Base-by-base conservation (phyloP, 768 basidiomycete species). In the Phanerodontia chrysosporium region DNA sequence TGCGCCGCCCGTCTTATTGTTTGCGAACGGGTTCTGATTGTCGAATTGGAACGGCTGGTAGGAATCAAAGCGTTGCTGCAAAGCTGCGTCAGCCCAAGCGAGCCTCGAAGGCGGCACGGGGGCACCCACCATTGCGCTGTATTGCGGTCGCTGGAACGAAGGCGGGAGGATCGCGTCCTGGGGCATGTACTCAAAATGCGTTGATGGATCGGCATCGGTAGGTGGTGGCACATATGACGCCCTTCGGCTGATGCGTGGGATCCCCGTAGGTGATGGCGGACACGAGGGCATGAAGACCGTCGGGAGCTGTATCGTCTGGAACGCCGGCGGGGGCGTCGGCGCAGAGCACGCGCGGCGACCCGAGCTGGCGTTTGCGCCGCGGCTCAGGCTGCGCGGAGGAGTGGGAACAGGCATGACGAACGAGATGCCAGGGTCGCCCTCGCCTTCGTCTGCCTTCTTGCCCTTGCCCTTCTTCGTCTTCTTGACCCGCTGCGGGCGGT, bases 271-370 rank as follows among this genome's bases (percentile, higher is more conserved):
- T 32, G 86, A 86, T 10, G 82, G 78, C 9, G 85, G 85, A 68
- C 82, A 86, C 14, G 86, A 85, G 4, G 84, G 83, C 78, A 77
- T 77, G 73, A 72, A 75, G 6, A 90, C 80, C 62, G 79, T 82
- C 24, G 89, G 89, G 44, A 90, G 77, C 69, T 82, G 83, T 66
- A 90, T 89, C 1, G 80, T 78, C 72, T 89, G 87, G 63, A 81
- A 83, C 2, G 81, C 66, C 12, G 84, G 85, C 0, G 80, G 77
- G 3, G 87, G 87, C 10, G 86, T 87, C 4, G 89, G 88, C 9
- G 79, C 86, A 56, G 80, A 83, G 29, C 73, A 69, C 21, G 80
- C 72, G 42, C 73, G 79, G n/a, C 80, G 80, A 36, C 73, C 72
- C 67, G 64, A 39, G 57, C 63, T 16, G 62, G 58, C 42, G 29